These are phyloP conservation scores for Avena sativa DNA, from an alignment of 176 grass and related monocot genomes.

Conservation along the genomic window DNA sequence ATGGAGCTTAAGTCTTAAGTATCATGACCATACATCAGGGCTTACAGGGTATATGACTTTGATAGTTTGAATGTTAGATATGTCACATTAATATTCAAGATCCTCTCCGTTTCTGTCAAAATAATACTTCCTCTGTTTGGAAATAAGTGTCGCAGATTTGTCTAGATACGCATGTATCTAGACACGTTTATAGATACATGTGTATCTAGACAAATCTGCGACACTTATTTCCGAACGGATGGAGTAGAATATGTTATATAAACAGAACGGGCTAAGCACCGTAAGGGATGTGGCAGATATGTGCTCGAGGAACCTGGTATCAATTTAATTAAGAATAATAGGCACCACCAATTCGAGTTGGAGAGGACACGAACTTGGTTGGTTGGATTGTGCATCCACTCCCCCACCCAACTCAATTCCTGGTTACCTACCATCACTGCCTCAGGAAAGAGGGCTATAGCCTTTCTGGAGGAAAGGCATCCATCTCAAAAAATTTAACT, in stretches of 20 bases:
- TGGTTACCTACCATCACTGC: neutral
- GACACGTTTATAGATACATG: too few relatives aligned
- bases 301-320: neutral
- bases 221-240: too few relatives aligned
- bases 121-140: neutral
- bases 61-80: slow-evolving; percentile 14
- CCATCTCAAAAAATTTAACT: neutral
- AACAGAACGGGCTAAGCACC: slow-evolving; percentile 5
- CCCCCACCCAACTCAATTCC: neutral
- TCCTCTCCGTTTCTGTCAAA: slow-evolving; percentile 1
- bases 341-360: slow-evolving; percentile 10
- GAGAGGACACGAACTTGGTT: neutral
- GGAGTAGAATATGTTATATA: neutral
- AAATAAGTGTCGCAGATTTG: too few relatives aligned
- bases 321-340: slow-evolving; percentile 23
- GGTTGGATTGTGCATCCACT: slow-evolving; percentile 5
- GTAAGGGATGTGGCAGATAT: neutral
- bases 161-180: too few relatives aligned
- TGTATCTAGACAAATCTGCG: too few relatives aligned
- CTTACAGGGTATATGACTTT: slow-evolving; percentile 28
- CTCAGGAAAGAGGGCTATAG: slow-evolving; percentile 3
- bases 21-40: neutral
- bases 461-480: neutral
- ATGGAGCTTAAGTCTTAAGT: slow-evolving; percentile 30
- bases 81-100: neutral